Conservation (phyloP, 164 flowering plant species). For the Nymphaea colorata region DNA sequence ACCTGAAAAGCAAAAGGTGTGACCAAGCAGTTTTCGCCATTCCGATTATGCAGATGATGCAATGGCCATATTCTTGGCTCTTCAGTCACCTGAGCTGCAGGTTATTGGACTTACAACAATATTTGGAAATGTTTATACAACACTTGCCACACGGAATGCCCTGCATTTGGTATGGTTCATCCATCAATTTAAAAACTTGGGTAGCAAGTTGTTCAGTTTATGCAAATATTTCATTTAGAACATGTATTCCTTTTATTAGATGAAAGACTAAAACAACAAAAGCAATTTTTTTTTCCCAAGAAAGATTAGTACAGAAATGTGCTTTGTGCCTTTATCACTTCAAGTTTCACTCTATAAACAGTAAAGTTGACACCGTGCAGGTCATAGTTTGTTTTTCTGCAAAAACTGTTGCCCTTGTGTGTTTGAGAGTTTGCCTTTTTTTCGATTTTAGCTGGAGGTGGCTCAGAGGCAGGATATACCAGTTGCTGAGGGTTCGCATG, state of each 20-base stretch:
- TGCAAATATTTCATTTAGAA: not conserved
- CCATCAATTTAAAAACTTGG: not conserved
- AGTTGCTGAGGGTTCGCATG: slow-evolving; percentile 89
- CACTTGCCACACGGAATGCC: slow-evolving; percentile 80
- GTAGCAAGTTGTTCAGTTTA: not conserved
- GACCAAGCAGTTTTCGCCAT: no score
- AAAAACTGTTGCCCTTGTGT: no score
- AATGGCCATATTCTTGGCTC: slow-evolving; percentile 84
- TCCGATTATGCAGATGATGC: slow-evolving; percentile 59
- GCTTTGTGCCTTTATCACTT: no score
- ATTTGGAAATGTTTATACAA: slow-evolving; percentile 81
- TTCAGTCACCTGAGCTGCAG: slow-evolving; percentile 69
- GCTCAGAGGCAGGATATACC: slow-evolving; percentile 89
- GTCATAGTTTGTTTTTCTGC: no score
- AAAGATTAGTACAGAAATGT: no score
- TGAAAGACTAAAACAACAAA: not conserved
- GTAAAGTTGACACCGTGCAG: no score
- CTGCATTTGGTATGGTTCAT: slow-evolving; percentile 58
- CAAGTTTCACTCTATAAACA: no score
- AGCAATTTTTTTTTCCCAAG: not conserved
- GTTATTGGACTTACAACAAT: slow-evolving; percentile 89
- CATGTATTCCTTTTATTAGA: no score
- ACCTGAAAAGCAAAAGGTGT: no score
- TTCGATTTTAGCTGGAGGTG: slow-evolving; percentile 52
- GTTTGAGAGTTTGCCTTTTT: not conserved